Evolutionary conservation across 2,329 filamentous ascomycete genomes (phyloP).

Genomic region (Cercospora sp.): DNA sequence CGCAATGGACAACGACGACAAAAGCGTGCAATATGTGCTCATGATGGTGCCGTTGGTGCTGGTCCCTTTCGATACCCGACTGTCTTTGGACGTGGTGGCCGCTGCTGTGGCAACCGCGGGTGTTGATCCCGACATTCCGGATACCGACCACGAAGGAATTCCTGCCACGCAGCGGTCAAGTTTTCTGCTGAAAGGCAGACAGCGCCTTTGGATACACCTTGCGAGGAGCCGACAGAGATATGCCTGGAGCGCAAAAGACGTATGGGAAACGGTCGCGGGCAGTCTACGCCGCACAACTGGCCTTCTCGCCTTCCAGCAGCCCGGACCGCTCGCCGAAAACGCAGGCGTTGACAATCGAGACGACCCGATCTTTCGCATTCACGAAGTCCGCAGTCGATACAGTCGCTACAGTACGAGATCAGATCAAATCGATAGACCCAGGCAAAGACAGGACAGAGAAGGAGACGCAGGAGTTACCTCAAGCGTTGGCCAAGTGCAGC

Average conservation of each 20-base stretch:
- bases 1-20: conserved; percentile 2
- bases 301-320: conserved; percentile 28
- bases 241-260: conserved; percentile 35
- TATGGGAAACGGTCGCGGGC: conserved; percentile 43
- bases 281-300: conserved; percentile 29
- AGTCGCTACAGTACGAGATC: not conserved
- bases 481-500: not conserved
- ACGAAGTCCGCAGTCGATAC: conserved; percentile 6
- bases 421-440: not conserved
- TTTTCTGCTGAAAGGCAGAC: not conserved
- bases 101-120: not conserved
- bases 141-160: not conserved
- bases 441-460: not conserved
- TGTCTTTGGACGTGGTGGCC: not conserved
- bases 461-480: not conserved
- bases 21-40: conserved; percentile 9
- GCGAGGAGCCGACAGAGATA: conserved; percentile 16
- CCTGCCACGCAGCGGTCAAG: not conserved
- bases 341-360: conserved; percentile 14
- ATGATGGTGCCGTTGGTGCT: conserved; percentile 9
- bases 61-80: not conserved
- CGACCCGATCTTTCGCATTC: conserved; percentile 3
- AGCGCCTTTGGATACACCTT: not conserved
- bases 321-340: conserved; percentile 24
- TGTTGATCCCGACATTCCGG: conserved; percentile 3